Percentiles rank a stretch among this genome's conserved stretches.
Evolutionary conservation across 1,284 basidiomycete genomes (phyloP).

Genomic region (Vanrija sp.): DNA sequence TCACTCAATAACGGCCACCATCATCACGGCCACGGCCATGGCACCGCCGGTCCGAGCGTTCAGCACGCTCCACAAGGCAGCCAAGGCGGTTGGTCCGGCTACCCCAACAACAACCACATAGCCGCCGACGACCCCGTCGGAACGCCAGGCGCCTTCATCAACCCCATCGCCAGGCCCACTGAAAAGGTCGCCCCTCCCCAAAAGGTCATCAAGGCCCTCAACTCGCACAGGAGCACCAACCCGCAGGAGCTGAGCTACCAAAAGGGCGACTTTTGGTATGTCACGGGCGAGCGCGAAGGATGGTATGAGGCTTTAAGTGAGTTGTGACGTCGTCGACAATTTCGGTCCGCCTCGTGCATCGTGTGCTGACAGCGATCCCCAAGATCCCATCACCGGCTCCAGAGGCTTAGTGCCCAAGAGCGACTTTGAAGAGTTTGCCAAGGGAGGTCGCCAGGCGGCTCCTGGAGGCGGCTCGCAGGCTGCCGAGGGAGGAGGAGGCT

Average conservation of each 20-base stretch:
- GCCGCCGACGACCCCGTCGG: slow-evolving; percentile 12
- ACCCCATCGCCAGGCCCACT: slow-evolving; percentile 61
- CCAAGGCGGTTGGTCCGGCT: slow-evolving; percentile 47
- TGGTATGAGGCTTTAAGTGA: slow-evolving; percentile 80
- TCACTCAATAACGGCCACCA: slow-evolving; percentile 64
- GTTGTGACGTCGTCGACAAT: slow-evolving; percentile 16
- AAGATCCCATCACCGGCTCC: slow-evolving; percentile 79
- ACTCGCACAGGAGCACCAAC: slow-evolving; percentile 64
- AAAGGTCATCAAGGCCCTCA: slow-evolving; percentile 87
- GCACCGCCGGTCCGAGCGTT: slow-evolving; percentile 7
- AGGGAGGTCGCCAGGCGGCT: slow-evolving; percentile 52
- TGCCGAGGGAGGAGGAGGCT: no score
- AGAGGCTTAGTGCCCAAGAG: slow-evolving; percentile 83
- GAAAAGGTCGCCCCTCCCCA: slow-evolving; percentile 77
- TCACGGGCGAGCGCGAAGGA: slow-evolving; percentile 64
- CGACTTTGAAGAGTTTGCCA: slow-evolving; percentile 83
- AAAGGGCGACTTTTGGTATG: slow-evolving; percentile 97
- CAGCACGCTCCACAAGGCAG: slow-evolving; percentile 26
- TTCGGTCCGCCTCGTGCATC: no score
- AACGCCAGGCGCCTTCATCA: slow-evolving; percentile 47
- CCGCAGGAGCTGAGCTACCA: slow-evolving; percentile 87
- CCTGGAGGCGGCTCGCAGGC: no score
- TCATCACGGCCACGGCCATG: slow-evolving; percentile 11
- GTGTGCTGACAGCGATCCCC: slow-evolving; percentile 1
- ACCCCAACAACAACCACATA: slow-evolving; percentile 1